phyloP scores from a whole-genome alignment of 768 basidiomycete genomes.

The Leucocoprinus birnbaumii region DNA sequence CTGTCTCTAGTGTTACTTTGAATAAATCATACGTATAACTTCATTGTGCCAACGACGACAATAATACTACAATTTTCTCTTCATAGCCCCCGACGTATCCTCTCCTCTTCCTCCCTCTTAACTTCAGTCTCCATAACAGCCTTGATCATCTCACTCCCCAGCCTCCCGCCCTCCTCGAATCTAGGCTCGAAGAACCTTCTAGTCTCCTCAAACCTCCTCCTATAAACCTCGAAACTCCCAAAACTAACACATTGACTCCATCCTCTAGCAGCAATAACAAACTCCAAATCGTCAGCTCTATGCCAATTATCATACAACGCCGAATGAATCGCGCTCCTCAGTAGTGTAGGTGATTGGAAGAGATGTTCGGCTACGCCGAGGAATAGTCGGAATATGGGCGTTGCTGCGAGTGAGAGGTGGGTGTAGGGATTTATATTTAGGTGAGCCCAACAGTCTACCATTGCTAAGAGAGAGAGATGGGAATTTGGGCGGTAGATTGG shows the following conservation, averaged over 20 bases:
- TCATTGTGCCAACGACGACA: no score
- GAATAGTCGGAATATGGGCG: conserved; percentile 95
- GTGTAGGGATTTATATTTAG: conserved; percentile 85
- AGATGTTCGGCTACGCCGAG: conserved; percentile 96
- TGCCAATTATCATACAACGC: conserved; percentile 77
- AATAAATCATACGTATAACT: no score
- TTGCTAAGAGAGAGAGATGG: conserved; percentile 90
- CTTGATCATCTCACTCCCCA: conserved; percentile 89
- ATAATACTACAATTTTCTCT: no score
- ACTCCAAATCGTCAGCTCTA: conserved; percentile 89
- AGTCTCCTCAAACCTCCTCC: conserved; percentile 75
- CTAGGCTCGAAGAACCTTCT: conserved; percentile 79
- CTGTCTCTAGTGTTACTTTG: no score
- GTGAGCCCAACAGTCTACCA: conserved; percentile 97
- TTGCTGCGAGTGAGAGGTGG: conserved; percentile 91
- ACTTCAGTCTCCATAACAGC: conserved; percentile 69
- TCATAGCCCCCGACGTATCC: neutral
- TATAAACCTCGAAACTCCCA: conserved; percentile 88
- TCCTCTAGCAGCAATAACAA: conserved; percentile 87
- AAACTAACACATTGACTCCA: conserved; percentile 97
- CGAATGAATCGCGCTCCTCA: conserved; percentile 71
- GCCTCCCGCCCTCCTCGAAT: conserved; percentile 80
- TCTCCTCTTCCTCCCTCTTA: conserved; percentile 28
- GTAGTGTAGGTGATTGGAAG: conserved; percentile 65
- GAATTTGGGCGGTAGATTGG: conserved; percentile 65